A percentile compares a stretch with the other conserved stretches of the same genome.
Conservation (phyloP, 2,329 filamentous ascomycete genomes). For the Herpomyces periplanetae region DNA sequence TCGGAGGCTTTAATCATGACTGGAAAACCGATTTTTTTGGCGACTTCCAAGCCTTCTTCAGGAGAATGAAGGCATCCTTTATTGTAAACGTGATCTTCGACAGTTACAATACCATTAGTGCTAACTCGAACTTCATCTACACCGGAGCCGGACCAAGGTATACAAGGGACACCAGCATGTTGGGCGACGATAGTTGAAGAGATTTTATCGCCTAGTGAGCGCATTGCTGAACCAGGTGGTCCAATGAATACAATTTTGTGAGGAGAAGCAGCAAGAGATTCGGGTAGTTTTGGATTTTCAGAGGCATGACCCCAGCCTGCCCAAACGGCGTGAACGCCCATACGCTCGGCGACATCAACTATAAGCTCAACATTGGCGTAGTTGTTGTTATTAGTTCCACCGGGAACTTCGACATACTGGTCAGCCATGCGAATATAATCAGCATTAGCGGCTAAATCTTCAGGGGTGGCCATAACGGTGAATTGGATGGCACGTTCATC, state of each 20-base stretch:
- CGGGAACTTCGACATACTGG: conserved; percentile 93
- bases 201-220: conserved; percentile 95
- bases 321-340: conserved; percentile 95
- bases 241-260: conserved; percentile 99
- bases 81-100: conserved; percentile 43
- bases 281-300: conserved; percentile 86
- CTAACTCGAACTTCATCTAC: conserved; percentile 46
- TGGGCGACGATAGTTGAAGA: conserved; percentile 96
- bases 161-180: conserved; percentile 77
- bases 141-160: conserved; percentile 93
- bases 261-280: conserved; percentile 70
- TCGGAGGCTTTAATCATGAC: conserved; percentile 99
- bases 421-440: conserved; percentile 99
- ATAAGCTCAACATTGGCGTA: conserved; percentile 98
- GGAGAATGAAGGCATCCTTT: conserved; percentile 67
- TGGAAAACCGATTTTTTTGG: conserved; percentile 71
- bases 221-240: conserved; percentile 87
- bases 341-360: conserved; percentile 88
- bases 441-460: conserved; percentile 84
- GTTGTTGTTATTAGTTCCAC: conserved; percentile 98
- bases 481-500: conserved; percentile 95
- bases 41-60: conserved; percentile 54
- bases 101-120: conserved; percentile 53
- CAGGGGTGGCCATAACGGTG: conserved; percentile 95
- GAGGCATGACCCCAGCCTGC: conserved; percentile 97